Conservation (phyloP, 176 grass and related monocot species). For the Areca catechu region DNA sequence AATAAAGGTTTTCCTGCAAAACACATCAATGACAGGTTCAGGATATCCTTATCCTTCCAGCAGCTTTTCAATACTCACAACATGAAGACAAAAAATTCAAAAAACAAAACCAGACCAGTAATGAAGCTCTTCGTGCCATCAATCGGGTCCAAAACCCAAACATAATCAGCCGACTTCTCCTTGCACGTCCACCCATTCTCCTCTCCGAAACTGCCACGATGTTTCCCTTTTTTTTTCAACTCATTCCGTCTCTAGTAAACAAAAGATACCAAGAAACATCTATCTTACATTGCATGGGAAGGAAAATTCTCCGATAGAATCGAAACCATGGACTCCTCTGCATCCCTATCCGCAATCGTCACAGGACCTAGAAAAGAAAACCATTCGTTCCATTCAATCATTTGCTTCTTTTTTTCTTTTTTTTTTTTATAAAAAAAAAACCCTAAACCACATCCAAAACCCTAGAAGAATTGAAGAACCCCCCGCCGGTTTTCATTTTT, state of each 20-base stretch:
- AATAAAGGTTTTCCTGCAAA: constrained; percentile 86
- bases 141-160: constrained; percentile 91
- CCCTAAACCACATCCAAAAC: not conserved
- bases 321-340: constrained; percentile 81
- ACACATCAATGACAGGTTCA: constrained; percentile 1
- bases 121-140: constrained; percentile 95
- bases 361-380: constrained; percentile 50
- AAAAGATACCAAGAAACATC: not conserved
- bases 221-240: not conserved
- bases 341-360: constrained; percentile 85
- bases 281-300: constrained; percentile 63
- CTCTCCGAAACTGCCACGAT: constrained; percentile 58
- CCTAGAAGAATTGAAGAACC: no score
- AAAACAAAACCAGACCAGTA: constrained; percentile 40
- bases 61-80: not conserved
- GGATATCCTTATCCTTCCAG: no score
- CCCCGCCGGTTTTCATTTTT: no score
- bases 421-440: not conserved
- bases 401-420: no score
- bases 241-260: not conserved
- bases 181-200: constrained; percentile 80
- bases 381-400: not conserved
- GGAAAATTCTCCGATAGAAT: constrained; percentile 67
- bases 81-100: not conserved
- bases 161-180: constrained; percentile 60